Evolutionary conservation across 129 eudicot species (phyloP), one percentile per base, ranked within the genome.

Genomic region (Escallonia herrerae): DNA sequence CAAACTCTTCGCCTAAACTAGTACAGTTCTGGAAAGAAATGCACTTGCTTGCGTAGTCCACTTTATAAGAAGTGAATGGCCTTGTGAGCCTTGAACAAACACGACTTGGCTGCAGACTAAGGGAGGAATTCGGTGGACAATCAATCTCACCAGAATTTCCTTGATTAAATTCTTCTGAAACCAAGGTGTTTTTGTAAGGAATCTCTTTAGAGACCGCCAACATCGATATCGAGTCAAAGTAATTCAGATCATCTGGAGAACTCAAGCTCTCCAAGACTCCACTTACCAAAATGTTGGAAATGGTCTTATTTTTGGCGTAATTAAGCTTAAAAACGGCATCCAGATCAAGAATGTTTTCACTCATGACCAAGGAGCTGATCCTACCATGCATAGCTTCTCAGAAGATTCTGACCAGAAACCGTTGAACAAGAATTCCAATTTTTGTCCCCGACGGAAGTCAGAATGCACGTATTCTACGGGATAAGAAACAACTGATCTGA

Each of bases 371-470:
- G 65, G 40, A 55, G 83, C 77, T 13, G 91, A 84, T 56, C 96
- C 96, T 11, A 84, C 84, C 88, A 82, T 64, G 66, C 96, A 88
- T 8, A 83, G 77, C 72, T 58, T 88, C 60, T 51, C 52, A 0
- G 89, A 79, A 9, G 71, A 42, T 61, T 77, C 89, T 38, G 91
- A 82, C 96, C 96, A 88, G 77, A 79, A 87, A n/a, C 95, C 95
- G 40, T 72, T 71, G 5, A 88, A 48, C 52, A 43, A 3, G 59
- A 88, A 88, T 44, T 22, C 74, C 76, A 78, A 59, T 5, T 50
- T 4, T 2, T 13, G 11, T 11, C 50, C 56, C 58, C 39, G 64
- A 8, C 33, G 33, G 33, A 22, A 3, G 5, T 60, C 60, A 3
- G 74, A 55, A 58, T 71, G 70, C n/a, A 65, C 54, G 54, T 7